These are phyloP conservation scores for Dillenia turbinata DNA, from an alignment of 164 flowering plant species.

Conservation along the genomic window DNA sequence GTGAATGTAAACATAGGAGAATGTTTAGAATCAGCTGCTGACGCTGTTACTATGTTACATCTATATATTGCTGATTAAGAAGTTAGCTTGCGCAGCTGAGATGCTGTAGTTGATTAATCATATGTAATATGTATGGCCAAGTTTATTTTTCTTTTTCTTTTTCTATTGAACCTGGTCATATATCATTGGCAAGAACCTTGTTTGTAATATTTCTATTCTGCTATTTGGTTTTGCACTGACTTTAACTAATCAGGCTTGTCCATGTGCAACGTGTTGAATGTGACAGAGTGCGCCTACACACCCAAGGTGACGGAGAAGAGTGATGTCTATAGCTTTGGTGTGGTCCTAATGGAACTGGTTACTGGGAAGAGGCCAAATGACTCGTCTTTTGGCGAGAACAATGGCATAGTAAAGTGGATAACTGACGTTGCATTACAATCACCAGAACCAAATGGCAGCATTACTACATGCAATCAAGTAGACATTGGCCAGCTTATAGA, in stretches of 20 bases:
- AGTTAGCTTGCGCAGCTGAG: too few species aligned
- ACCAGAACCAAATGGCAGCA: conserved; percentile 4
- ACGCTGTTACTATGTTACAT: too few species aligned
- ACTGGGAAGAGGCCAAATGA: conserved; percentile 59
- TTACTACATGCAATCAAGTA: neutral
- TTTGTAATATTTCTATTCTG: too few species aligned
- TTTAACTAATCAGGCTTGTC: too few species aligned
- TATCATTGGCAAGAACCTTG: too few species aligned
- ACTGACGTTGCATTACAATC: conserved; percentile 27
- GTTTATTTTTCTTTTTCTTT: too few species aligned
- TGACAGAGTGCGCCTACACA: conserved; percentile 62
- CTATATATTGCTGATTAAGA: too few species aligned
- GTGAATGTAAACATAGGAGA: too few species aligned
- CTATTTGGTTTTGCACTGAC: too few species aligned
- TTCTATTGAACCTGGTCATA: too few species aligned
- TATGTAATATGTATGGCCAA: neutral
- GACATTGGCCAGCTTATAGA: conserved; percentile 40
- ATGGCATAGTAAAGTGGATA: conserved; percentile 70
- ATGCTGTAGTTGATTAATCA: too few species aligned
- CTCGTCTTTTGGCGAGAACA: conserved; percentile 38
- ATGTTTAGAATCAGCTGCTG: too few species aligned
- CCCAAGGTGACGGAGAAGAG: conserved; percentile 55
- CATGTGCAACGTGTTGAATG: neutral
- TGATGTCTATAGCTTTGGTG: conserved; percentile 62
- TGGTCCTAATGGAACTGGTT: conserved; percentile 52